Evolutionary conservation across 768 basidiomycete genomes (phyloP).

Genomic region (Lentinula lateritia): DNA sequence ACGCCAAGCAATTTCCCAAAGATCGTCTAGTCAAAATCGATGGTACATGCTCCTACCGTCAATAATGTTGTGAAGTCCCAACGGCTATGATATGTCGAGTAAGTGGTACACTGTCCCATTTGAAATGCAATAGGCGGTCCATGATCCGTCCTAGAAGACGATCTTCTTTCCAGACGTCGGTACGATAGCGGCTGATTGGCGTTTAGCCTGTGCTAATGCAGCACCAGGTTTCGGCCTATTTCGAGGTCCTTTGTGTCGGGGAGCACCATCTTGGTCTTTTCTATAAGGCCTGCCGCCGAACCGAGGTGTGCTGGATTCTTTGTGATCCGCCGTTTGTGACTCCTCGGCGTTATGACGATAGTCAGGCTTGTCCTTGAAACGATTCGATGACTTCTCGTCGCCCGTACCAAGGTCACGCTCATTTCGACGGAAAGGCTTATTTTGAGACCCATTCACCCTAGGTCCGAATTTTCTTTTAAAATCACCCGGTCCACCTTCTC

Average conservation of each 20-base stretch:
- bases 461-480: neutral
- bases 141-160: constrained; percentile 41
- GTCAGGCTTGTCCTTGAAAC: neutral
- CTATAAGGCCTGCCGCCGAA: neutral
- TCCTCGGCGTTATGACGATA: neutral
- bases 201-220: constrained; percentile 69
- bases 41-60: too few species aligned
- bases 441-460: neutral
- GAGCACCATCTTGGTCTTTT: constrained; percentile 1
- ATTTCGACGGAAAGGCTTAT: neutral
- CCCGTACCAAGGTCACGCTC: neutral
- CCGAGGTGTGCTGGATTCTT: neutral
- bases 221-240: constrained; percentile 71
- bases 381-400: neutral
- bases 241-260: constrained; percentile 27
- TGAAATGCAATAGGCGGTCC: too few species aligned
- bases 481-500: neutral
- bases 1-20: too few species aligned
- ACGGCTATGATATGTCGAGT: neutral
- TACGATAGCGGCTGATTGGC: constrained; percentile 72
- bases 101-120: too few species aligned
- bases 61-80: too few species aligned
- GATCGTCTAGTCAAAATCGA: too few species aligned
- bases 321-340: neutral
- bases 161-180: constrained; percentile 55